These are phyloP conservation scores for Pleoardoris graminearum DNA, from an alignment of 2,329 filamentous ascomycete genomes.

Conservation along the genomic window DNA sequence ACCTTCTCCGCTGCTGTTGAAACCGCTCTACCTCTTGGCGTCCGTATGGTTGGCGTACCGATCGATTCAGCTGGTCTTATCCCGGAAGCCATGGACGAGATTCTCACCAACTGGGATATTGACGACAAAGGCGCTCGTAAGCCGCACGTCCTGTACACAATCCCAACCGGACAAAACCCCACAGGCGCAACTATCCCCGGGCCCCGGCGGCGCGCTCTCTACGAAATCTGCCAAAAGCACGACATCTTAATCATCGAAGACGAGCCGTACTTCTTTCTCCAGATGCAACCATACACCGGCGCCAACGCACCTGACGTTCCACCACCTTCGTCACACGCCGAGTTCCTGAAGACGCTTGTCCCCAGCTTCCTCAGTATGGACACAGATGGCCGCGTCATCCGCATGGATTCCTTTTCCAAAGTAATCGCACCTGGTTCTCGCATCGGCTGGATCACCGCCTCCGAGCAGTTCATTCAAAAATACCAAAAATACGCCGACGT, in stretches of 20 bases:
- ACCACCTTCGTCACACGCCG: slow-evolving; percentile 64
- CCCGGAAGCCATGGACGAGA: slow-evolving; percentile 63
- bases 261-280: slow-evolving; percentile 92
- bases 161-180: slow-evolving; percentile 86
- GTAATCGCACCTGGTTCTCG: slow-evolving; percentile 82
- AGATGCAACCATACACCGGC: slow-evolving; percentile 76
- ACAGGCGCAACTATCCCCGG: slow-evolving; percentile 79
- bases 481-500: slow-evolving; percentile 83
- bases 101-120: slow-evolving; percentile 68
- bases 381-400: slow-evolving; percentile 82
- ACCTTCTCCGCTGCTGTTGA: slow-evolving; percentile 80
- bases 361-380: slow-evolving; percentile 81
- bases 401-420: slow-evolving; percentile 93
- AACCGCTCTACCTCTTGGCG: slow-evolving; percentile 64
- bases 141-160: slow-evolving; percentile 70
- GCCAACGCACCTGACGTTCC: slow-evolving; percentile 56
- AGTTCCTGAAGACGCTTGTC: slow-evolving; percentile 73
- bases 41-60: slow-evolving; percentile 62
- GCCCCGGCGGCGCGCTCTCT: slow-evolving; percentile 71
- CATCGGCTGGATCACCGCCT: slow-evolving; percentile 86
- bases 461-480: slow-evolving; percentile 79
- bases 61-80: slow-evolving; percentile 70
- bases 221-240: slow-evolving; percentile 78
- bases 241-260: slow-evolving; percentile 88
- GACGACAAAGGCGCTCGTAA: slow-evolving; percentile 59